These are phyloP conservation scores for Adenanthera pavonina DNA, from an alignment of 306 rosid species.

Conservation along the genomic window DNA sequence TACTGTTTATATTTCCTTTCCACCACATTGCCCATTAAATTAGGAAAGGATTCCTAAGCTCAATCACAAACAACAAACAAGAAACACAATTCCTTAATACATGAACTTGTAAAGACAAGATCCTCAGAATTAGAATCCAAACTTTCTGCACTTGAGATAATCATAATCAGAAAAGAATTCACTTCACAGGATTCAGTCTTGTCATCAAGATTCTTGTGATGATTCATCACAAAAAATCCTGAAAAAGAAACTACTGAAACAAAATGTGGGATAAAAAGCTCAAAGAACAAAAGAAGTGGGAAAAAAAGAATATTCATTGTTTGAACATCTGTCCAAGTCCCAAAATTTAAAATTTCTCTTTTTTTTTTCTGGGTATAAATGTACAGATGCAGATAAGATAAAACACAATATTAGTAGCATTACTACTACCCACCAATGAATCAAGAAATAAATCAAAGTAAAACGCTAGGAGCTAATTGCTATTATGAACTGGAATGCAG, in stretches of 20 bases:
- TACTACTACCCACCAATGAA: neutral
- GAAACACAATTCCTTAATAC: neutral
- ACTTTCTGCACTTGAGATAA: neutral
- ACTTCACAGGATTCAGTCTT: neutral
- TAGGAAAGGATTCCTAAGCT: neutral
- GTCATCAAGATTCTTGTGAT: constrained; percentile 14
- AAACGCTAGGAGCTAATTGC: neutral
- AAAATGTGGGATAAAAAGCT: neutral
- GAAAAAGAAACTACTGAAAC: neutral
- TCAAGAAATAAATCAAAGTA: neutral
- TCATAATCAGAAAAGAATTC: neutral
- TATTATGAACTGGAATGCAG: neutral
- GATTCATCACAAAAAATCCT: neutral
- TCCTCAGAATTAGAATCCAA: neutral
- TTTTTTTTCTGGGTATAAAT: too few species aligned
- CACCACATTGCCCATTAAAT: neutral
- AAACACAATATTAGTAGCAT: too few species aligned
- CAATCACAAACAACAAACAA: neutral
- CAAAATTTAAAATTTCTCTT: neutral
- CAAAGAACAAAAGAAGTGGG: neutral
- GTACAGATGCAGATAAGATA: too few species aligned
- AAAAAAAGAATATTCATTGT: neutral
- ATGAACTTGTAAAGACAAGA: neutral
- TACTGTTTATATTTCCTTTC: neutral
- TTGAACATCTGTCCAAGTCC: neutral